A percentile compares a stretch with the other conserved stretches of the same genome.
These are phyloP conservation scores for Exophiala calicioides DNA, from an alignment of 2,329 filamentous ascomycete genomes.

Conservation along the genomic window DNA sequence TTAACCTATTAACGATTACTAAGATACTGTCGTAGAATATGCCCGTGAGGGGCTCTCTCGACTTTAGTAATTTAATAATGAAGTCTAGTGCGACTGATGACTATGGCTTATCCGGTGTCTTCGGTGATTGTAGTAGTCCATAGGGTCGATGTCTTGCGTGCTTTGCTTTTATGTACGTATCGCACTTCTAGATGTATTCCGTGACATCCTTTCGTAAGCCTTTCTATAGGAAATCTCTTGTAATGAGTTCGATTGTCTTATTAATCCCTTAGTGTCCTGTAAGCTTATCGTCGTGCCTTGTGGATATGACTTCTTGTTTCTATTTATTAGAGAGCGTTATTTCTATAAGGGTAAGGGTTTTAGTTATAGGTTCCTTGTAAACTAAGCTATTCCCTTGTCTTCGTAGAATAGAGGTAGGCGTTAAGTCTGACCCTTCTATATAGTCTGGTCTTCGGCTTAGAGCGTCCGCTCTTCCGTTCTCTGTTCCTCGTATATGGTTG, in stretches of 20 bases:
- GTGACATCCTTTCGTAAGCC: constrained; percentile 11
- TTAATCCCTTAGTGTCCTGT: constrained; percentile 13
- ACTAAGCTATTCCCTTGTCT: constrained; percentile 9
- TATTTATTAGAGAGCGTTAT: background rate
- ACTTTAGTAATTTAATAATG: constrained; percentile 10
- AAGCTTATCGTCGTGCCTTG: constrained; percentile 10
- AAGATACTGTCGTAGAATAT: constrained; percentile 1
- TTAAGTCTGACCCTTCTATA: no score
- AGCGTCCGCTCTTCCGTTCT: no score
- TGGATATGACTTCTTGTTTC: constrained; percentile 9
- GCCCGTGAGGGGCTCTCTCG: background rate
- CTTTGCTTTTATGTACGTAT: constrained; percentile 14
- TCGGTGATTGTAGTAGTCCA: background rate
- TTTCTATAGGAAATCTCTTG: constrained; percentile 12
- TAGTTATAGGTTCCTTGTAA: constrained; percentile 6
- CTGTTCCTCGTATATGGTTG: no score
- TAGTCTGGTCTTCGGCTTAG: no score
- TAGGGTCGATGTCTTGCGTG: constrained; percentile 19
- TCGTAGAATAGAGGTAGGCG: no score
- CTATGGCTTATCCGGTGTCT: background rate
- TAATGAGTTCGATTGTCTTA: constrained; percentile 20
- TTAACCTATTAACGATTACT: background rate
- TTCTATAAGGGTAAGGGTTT: no score
- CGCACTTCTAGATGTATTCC: constrained; percentile 15
- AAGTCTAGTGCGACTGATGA: no score